Evolutionary conservation across 352 stramenopile genomes (phyloP), one percentile per base, ranked within the genome.

Genomic region (Globisporangium cystogenes): DNA sequence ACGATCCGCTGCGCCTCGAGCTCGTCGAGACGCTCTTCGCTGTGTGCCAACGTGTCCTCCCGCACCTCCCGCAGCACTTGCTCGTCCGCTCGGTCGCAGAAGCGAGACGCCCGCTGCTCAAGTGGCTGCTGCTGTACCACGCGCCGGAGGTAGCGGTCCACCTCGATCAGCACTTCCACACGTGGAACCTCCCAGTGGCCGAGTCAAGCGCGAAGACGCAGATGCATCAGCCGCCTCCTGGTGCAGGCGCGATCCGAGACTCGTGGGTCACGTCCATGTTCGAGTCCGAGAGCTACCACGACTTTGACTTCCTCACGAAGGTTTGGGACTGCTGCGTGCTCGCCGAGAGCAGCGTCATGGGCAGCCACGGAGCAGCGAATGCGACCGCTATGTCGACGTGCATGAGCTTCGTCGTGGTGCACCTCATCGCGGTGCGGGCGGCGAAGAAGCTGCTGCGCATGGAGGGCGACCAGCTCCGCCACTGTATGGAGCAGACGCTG

Each of bases 201-300:
- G 60, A 67, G 33, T 29, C 31, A 10, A 46, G 23, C 18, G n/a
- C 50, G 45, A 14, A 44, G 52, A n/a, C 3, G 26, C 46, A 40
- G 52, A 39, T 26, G 65, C 29, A 12, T 50, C 43, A 44, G 20
- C 33, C 18, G 39, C 27, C 27, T 2, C 26, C 15, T 7, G 18
- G 24, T 23, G 24, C 5, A 21, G 55, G 55, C 1, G 68, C 67
- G 15, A 71, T 93, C 27, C 71, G 72, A 5, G 78, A 90, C 43
- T 68, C 74, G 23, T 93, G 83, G 83, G 23, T 93, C n/a, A 58
- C 57, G 11, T 92, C 83, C 4, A 76, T 93, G 56, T 91, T 91
- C 31, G 83, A 93, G 51, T 70, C 53, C 7, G 67, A 86, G 27
- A 58, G 51, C 11, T 56, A 77, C 18, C 59, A 54, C 18, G 57